Conservation (phyloP, 202 grass and related monocot genomes). For the Saccharum hybrid region DNA sequence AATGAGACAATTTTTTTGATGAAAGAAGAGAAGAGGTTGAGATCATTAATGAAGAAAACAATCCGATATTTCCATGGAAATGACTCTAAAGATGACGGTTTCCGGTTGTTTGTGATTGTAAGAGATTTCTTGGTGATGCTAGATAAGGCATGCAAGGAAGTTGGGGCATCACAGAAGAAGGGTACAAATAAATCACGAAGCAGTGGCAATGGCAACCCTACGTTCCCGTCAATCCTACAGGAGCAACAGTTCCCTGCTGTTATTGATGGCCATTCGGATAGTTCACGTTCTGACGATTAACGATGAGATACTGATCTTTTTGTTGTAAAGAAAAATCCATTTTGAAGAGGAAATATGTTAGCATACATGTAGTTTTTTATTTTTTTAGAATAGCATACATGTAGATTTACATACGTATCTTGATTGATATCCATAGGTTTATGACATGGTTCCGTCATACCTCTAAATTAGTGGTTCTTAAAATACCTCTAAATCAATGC, state of each 20-base stretch:
- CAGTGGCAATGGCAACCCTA: slow-evolving; percentile 22
- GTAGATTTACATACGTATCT: too few relatives aligned
- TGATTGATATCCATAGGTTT: too few relatives aligned
- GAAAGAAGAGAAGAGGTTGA: slow-evolving; percentile 70
- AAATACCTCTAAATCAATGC: too few relatives aligned
- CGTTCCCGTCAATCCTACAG: slow-evolving; percentile 44
- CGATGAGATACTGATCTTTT: not conserved
- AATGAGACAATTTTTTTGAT: slow-evolving; percentile 57
- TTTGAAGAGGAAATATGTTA: slow-evolving; percentile 33
- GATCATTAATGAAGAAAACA: slow-evolving; percentile 61
- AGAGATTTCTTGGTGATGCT: slow-evolving; percentile 72
- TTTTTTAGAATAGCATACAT: too few relatives aligned
- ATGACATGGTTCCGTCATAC: not conserved
- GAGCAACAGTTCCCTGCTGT: slow-evolving; percentile 52
- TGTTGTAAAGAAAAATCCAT: slow-evolving; percentile 1
- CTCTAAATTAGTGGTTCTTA: too few relatives aligned
- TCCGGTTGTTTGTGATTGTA: slow-evolving; percentile 61
- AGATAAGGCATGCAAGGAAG: slow-evolving; percentile 76
- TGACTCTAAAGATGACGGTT: slow-evolving; percentile 65
- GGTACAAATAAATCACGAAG: slow-evolving; percentile 22
- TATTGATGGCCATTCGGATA: slow-evolving; percentile 52
- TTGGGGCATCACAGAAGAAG: slow-evolving; percentile 60
- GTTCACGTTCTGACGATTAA: slow-evolving; percentile 55
- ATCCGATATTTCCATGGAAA: slow-evolving; percentile 74
- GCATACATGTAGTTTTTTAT: slow-evolving; percentile 4